Percentiles rank a stretch among this genome's conserved stretches.
Evolutionary conservation across 345 rosid genomes (phyloP).

Genomic region (Pistacia vera): DNA sequence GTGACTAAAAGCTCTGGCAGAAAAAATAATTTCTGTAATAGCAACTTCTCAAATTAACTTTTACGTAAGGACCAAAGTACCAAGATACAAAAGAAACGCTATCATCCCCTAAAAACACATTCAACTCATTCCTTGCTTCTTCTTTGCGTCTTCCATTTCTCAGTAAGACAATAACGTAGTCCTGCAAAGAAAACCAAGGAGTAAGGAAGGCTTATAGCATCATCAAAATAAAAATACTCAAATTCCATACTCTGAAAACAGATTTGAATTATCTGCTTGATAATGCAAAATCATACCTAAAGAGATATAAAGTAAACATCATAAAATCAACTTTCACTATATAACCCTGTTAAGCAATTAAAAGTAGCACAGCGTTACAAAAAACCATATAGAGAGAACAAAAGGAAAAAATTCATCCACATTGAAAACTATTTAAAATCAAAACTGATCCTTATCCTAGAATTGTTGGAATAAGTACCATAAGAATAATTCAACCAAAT

Average conservation of each 20-base stretch:
- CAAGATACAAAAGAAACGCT: slow-evolving; percentile 85
- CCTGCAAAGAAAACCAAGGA: slow-evolving; percentile 53
- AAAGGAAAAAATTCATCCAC: background rate
- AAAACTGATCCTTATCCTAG: background rate
- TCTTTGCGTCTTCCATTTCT: slow-evolving; percentile 86
- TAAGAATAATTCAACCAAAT: background rate
- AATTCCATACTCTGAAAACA: background rate
- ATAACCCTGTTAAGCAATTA: background rate
- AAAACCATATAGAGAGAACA: background rate
- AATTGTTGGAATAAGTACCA: background rate
- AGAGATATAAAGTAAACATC: background rate
- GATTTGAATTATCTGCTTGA: background rate
- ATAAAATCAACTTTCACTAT: background rate
- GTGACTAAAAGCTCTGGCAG: background rate
- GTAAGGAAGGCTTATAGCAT: background rate
- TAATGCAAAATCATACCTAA: background rate
- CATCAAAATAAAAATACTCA: background rate
- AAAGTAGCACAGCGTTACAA: background rate
- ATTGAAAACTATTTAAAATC: background rate
- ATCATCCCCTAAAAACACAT: slow-evolving; percentile 90
- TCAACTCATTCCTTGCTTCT: slow-evolving; percentile 83
- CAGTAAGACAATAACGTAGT: slow-evolving; percentile 85
- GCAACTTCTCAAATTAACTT: background rate
- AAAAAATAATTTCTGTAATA: background rate
- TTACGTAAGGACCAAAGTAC: slow-evolving; percentile 43